phyloP scores from a whole-genome alignment of 2,329 filamentous ascomycete species.

The Dendrostoma leiphaemia region DNA sequence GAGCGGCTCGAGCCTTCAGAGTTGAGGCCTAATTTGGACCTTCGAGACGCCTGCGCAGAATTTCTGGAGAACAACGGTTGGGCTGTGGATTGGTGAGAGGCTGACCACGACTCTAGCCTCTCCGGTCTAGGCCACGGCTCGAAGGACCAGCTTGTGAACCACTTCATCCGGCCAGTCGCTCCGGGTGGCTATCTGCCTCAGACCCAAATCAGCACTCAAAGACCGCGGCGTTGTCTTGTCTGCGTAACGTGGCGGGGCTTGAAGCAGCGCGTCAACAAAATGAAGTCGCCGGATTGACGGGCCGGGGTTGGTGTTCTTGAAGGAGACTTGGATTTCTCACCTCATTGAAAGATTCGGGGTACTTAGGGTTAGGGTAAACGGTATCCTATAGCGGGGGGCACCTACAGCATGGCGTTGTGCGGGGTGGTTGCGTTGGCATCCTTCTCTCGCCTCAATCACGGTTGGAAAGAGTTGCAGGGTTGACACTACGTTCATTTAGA shows the following conservation, averaged over 20 bases:
- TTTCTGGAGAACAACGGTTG: conserved; percentile 87
- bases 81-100: conserved; percentile 79
- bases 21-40: conserved; percentile 74
- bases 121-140: background rate
- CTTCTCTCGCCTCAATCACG: background rate
- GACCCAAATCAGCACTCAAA: background rate
- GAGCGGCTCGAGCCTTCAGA: conserved; percentile 68
- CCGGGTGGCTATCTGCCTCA: background rate
- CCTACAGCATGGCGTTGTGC: conserved; percentile 1
- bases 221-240: background rate
- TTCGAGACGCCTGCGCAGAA: conserved; percentile 80
- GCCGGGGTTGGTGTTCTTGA: background rate
- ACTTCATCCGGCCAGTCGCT: no score
- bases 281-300: background rate
- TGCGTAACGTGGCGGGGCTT: conserved; percentile 11
- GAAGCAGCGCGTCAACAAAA: background rate
- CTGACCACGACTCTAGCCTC: conserved; percentile 4
- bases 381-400: no score
- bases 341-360: background rate
- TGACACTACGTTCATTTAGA: background rate
- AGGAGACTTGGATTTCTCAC: background rate
- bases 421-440: background rate
- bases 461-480: background rate
- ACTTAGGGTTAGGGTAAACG: no score
- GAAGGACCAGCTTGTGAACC: background rate